phyloP scores from a whole-genome alignment of 257 asterid genomes.

The Thymus quinquecostatus region DNA sequence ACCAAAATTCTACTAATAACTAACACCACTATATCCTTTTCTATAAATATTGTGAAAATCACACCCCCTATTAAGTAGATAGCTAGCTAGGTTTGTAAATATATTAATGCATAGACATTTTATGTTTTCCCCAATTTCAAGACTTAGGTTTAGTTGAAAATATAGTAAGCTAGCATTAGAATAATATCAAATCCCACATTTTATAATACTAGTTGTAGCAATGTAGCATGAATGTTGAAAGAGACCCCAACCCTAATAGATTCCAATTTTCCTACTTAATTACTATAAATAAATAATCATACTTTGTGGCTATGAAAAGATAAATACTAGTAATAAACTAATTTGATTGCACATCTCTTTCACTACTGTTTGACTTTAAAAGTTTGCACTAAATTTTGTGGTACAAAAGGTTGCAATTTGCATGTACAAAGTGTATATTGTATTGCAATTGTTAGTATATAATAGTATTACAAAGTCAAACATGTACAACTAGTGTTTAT shows the following conservation, averaged over 20 bases:
- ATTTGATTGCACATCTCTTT: neutral
- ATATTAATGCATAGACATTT: too few species aligned
- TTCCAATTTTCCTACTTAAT: neutral
- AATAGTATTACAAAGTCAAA: neutral
- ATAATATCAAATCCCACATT: neutral
- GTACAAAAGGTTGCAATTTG: neutral
- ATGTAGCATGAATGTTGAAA: neutral
- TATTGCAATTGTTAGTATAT: neutral
- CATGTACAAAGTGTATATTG: neutral
- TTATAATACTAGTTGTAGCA: neutral
- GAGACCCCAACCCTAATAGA: neutral
- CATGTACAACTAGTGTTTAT: neutral
- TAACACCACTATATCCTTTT: neutral
- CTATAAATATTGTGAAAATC: neutral
- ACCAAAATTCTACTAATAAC: neutral
- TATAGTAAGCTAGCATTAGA: neutral
- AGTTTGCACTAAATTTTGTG: neutral
- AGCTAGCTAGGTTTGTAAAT: neutral
- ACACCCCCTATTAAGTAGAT: neutral
- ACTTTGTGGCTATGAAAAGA: conserved; percentile 12
- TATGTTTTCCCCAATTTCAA: too few species aligned
- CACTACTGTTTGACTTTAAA: conserved; percentile 7
- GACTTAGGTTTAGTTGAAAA: neutral
- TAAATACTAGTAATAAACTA: neutral
- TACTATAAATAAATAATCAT: neutral